These are phyloP conservation scores for Beta macrorhiza DNA, from an alignment of 179 eudicot species.

Conservation along the genomic window DNA sequence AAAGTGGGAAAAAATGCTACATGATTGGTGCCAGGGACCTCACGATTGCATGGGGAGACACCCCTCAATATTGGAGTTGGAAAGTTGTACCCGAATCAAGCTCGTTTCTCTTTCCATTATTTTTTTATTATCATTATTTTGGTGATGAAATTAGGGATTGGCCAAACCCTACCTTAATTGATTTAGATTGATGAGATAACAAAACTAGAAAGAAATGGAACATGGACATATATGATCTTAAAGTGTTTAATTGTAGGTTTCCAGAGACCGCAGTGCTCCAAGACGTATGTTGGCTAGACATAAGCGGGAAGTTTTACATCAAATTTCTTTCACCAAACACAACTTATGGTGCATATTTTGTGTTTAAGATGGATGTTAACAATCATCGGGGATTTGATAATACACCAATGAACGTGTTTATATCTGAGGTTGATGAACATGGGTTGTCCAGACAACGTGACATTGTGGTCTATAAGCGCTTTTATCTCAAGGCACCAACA, in stretches of 20 bases:
- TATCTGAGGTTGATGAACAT: constrained; percentile 10
- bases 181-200: too few relatives aligned
- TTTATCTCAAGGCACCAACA: not conserved
- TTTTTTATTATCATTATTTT: too few relatives aligned
- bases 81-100: constrained; percentile 14
- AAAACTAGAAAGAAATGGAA: too few relatives aligned
- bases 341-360: constrained; percentile 27
- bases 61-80: constrained; percentile 20
- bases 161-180: too few relatives aligned
- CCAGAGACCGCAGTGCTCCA: constrained; percentile 23
- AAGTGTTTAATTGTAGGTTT: constrained; percentile 18
- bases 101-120: not conserved
- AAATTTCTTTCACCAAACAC: constrained; percentile 24
- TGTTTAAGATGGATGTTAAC: not conserved
- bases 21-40: constrained; percentile 22
- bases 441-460: not conserved
- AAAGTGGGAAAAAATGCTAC: constrained; percentile 24
- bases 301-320: constrained; percentile 24
- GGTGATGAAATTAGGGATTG: too few relatives aligned
- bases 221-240: too few relatives aligned
- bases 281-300: constrained; percentile 29
- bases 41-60: constrained; percentile 17
- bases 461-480: not conserved
- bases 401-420: constrained; percentile 7
- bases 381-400: not conserved